phyloP scores from a whole-genome alignment of 2,329 filamentous ascomycete species.

The Phyllosticta ampelicida region DNA sequence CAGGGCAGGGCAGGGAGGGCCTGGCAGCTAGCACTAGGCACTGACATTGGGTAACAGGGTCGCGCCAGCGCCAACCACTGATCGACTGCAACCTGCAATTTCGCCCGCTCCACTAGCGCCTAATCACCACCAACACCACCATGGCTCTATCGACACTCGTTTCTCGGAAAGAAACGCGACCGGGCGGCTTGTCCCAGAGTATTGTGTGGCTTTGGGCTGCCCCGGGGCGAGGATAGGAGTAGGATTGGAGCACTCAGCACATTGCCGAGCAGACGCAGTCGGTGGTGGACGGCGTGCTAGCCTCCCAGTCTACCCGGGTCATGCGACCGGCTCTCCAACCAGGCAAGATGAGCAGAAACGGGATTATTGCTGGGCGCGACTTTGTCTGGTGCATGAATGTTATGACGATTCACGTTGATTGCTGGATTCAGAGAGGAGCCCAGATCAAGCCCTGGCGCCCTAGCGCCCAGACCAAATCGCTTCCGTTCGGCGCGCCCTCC shows the following conservation, averaged over 20 bases:
- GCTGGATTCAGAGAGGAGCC: slow-evolving; percentile 6
- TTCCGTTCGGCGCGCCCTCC: slow-evolving; percentile 1
- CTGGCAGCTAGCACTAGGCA: background rate
- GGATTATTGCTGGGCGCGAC: background rate
- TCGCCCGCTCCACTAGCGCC: background rate
- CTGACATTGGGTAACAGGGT: background rate
- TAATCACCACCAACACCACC: background rate
- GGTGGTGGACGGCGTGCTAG: background rate
- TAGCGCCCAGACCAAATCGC: slow-evolving; percentile 6
- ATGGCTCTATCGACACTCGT: no score
- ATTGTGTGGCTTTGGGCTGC: no score
- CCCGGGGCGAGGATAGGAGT: no score
- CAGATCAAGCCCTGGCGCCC: slow-evolving; percentile 4
- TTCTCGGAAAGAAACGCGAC: no score
- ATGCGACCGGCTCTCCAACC: background rate
- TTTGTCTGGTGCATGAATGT: slow-evolving; percentile 5
- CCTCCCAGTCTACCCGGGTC: background rate
- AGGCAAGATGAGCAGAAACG: no score
- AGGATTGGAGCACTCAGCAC: no score
- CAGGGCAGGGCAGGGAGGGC: background rate
- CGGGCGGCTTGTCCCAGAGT: no score
- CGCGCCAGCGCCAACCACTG: background rate
- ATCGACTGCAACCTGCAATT: background rate
- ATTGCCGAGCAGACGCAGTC: no score
- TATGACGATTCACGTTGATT: slow-evolving; percentile 11